Base-by-base conservation (phyloP, 2,329 filamentous ascomycete species). In the Alternaria consortialis region DNA sequence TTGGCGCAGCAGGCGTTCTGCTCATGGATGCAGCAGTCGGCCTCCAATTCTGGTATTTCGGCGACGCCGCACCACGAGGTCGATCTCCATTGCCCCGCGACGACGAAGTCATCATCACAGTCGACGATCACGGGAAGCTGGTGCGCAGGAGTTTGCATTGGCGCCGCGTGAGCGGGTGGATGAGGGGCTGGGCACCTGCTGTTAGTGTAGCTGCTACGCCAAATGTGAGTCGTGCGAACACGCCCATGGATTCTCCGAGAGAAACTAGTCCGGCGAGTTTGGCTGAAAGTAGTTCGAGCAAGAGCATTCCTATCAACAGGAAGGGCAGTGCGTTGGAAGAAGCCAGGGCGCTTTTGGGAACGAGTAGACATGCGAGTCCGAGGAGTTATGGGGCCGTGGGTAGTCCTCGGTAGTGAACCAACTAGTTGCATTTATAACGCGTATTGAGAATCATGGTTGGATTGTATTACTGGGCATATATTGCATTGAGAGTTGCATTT, bases 1-100 rank as follows among this genome's bases (percentile, higher is more conserved):
- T 90, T 0, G 88, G 88, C 6, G 88, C 88, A 6, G 87, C 87
- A 2, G 88, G 88, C 8, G 88, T 90, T 2, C 77, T 91, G 7
- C 79, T 83, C 20, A 80, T 90, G 74, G 88, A 91, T 73, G 87
- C 83, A 0, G 84, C 84, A 27, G 85, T 91, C 55, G 88, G 87
- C 0, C 73, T 88, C 36, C 88, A 91, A 63, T 90, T 90, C 70
- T 77, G 85, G 65, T 80, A 85, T 65, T 90, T 88, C 69, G 85
- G 87, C 8, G 82, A 85, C 54, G 71, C 60, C 63, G 63, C 65
- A 15, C 55, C 68, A 0, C 63, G 70, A 0, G 70, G 70, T 29
- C 64, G 74, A 54, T 37, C 62, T 51, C 11, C 53, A 62, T 2
- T 60, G 47, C 29, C 67, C 54, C 42, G 63, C 74, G 59, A 82